Evolutionary conservation across 768 basidiomycete genomes (phyloP).

Genomic region (Psilocybe cubensis): DNA sequence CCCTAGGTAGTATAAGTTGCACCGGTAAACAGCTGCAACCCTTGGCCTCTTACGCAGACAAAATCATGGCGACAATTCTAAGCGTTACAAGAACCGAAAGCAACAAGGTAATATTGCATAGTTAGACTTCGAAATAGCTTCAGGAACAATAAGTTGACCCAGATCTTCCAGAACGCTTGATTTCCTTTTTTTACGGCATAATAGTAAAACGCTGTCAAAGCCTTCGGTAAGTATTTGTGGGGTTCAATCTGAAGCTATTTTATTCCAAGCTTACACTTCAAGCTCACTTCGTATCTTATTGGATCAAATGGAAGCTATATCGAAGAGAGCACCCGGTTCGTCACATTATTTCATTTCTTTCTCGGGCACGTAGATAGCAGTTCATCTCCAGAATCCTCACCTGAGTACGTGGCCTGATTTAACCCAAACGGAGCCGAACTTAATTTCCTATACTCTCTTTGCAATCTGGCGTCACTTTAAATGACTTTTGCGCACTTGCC

Average conservation of each 20-base stretch:
- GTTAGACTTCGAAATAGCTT: neutral
- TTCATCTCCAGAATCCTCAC: neutral
- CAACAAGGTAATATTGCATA: neutral
- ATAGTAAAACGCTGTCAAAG: neutral
- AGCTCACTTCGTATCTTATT: neutral
- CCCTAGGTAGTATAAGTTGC: neutral
- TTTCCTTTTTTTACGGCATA: neutral
- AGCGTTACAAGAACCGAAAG: constrained; percentile 18
- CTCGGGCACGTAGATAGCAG: neutral
- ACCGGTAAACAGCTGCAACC: constrained; percentile 25
- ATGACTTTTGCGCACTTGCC: no score
- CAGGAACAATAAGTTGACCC: neutral
- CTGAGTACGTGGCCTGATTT: neutral
- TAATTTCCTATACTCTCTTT: neutral
- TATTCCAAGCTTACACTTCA: neutral
- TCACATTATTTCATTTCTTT: no score
- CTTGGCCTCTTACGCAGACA: constrained; percentile 36
- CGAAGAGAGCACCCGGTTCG: no score
- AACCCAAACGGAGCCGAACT: neutral
- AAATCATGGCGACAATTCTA: constrained; percentile 38
- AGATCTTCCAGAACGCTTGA: neutral
- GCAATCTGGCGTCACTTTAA: neutral
- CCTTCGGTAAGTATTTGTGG: neutral
- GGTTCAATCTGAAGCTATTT: neutral
- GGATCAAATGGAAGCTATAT: no score